These are phyloP conservation scores for Rhinocladiella similis DNA, from an alignment of 2,329 filamentous ascomycete genomes.

Conservation along the genomic window DNA sequence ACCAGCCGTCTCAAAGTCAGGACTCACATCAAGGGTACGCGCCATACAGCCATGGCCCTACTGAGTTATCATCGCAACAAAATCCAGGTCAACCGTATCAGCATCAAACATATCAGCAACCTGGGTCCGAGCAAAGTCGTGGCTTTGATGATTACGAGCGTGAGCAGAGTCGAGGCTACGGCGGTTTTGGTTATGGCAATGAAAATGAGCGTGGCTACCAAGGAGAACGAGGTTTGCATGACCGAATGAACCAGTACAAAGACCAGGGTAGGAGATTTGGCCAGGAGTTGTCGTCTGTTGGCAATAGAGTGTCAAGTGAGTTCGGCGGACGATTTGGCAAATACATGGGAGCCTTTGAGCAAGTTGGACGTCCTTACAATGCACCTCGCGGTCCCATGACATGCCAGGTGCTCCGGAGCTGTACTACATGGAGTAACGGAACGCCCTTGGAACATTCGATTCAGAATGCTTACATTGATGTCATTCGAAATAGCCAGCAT, in stretches of 20 bases:
- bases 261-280: conserved; percentile 31
- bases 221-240: conserved; percentile 34
- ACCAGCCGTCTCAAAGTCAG: conserved; percentile 8
- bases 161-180: conserved; percentile 33
- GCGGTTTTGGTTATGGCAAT: conserved; percentile 34
- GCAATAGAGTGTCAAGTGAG: conserved; percentile 40
- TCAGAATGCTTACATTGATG: conserved; percentile 76
- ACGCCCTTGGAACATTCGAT: conserved; percentile 72
- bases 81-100: conserved; percentile 21
- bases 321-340: conserved; percentile 41
- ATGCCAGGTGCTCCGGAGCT: conserved; percentile 45
- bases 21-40: conserved; percentile 12
- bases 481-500: conserved; percentile 67
- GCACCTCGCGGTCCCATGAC: conserved; percentile 24
- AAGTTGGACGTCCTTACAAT: conserved; percentile 22
- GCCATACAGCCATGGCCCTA: conserved; percentile 16
- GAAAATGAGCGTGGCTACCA: conserved; percentile 32
- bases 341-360: conserved; percentile 22
- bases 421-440: conserved; percentile 61
- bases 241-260: conserved; percentile 35
- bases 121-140: conserved; percentile 16
- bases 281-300: conserved; percentile 40
- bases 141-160: conserved; percentile 23
- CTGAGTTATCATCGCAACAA: conserved; percentile 20
- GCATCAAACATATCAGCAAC: conserved; percentile 19